Base-by-base conservation (phyloP, 2,329 filamentous ascomycete species). In the Arthrobotrys entomopaga region DNA sequence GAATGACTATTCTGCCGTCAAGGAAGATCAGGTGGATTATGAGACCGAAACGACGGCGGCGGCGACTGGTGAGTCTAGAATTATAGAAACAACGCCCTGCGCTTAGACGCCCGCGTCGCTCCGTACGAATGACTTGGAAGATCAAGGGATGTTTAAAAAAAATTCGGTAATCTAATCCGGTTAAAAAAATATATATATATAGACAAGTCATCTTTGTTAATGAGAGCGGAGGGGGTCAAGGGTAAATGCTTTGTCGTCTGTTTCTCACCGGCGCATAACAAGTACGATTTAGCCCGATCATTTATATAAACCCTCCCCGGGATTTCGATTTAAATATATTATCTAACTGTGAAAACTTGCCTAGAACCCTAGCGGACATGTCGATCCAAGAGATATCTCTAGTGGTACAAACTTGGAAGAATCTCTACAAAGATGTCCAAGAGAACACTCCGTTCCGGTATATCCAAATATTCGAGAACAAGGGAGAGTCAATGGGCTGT, bases 381-480 rank as follows among this genome's bases (percentile, higher is more conserved):
- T 83, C 88, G 0, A 86, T 91, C 1, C 77, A 83, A 3, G 88
- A 96, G 74, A 97, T 96, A 70, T 80, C 94, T 0, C 91, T 92
- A 1, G 89, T 97, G 38, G 87, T 99, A 74, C 85, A 93, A 79
- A 92, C 92, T 56, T 99, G 95, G 95, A 95, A 93, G 3, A 88
- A 90, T 75, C 90, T 98, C 77, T 99, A 98, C 82, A 87, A 90
- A 15, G 85, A 89, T 81, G 82, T 98, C 49, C 89, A 92, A 0
- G 86, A 90, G 0, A 85, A 85, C 8, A 93, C 88, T 78, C 88
- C 89, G 83, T 92, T 96, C 79, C 88, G 91, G 63, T 98, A 96
- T 83, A 97, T 99, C 93, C 95, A 99, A 81, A 98, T 99, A 77
- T 99, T 99, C 76, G 95, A 99, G 83, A 99, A 99, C 85, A 99